Evolutionary conservation across 441 rosid genomes (phyloP), one percentile per base, ranked within the genome.

Genomic region (Capsella rubella): DNA sequence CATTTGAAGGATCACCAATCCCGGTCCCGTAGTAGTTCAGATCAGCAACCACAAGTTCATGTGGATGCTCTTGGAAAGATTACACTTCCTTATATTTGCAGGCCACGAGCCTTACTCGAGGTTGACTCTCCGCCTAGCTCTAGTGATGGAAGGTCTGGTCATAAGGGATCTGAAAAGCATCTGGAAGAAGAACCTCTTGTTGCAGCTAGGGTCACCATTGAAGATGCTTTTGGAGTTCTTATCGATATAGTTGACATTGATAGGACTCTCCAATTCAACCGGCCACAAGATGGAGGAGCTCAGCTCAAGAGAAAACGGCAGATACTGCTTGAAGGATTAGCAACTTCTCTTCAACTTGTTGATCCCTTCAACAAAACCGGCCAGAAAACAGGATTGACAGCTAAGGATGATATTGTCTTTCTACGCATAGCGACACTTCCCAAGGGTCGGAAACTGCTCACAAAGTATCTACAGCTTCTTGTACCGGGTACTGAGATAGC

Each of bases 121-220:
- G 84, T 75, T 63, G 97, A 90, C 56, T 79, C 89, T 78, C 84
- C 83, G 2, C 80, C 88, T 69, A 74, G 82, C 63, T 82, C 80
- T 43, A 81, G 52, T 63, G 88, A 87, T 77, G 92, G 88, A 43
- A 85, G 69, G 55, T 25, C 74, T 66, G 86, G 58, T 28, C 88
- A 82, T 57, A 81, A 77, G 14, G 80, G 81, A 60, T 75, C 83
- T 3, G 96, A 86, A 77, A 95, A 84, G 85, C 93, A 93, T 78
- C 70, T 95, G 71, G 99, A 95, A 73, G 84, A 85, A 73, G 97
- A 91, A 60, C 95, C 97, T 31, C 82, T 91, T 83, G 86, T 91
- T 73, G 97, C 97, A 50, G 97, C 95, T 74, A 87, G 97, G 67
- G 80, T 91, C 46, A 84, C 95, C 12, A 80, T 89, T 60, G 97